Base-by-base conservation (phyloP, 768 basidiomycete genomes). In the Trametes punicea region DNA sequence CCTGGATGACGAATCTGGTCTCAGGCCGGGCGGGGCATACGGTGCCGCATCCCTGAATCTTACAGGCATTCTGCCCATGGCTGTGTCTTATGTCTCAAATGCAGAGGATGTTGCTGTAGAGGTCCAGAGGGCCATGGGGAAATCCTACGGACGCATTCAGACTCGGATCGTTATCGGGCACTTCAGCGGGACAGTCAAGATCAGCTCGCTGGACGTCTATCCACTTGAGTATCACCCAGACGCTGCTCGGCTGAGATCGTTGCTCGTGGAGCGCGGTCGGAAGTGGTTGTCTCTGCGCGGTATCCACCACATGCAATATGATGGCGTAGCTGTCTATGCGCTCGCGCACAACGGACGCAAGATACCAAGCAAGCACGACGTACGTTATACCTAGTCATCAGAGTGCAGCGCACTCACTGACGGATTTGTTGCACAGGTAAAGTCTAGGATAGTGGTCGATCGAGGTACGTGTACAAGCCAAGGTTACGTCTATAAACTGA, bases 391-490 rank as follows among this genome's bases (percentile, higher is more conserved):
- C 1, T n/a, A n/a, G n/a, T n/a, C n/a, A n/a, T n/a, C n/a, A n/a
- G n/a, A n/a, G n/a, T n/a, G n/a, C n/a, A n/a, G n/a, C n/a, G n/a
- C n/a, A n/a, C n/a, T n/a, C n/a, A n/a, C n/a, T n/a, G n/a, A n/a
- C n/a, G n/a, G n/a, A n/a, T n/a, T 3, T 8, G 10, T 55, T 2
- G 9, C 26, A 13, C 23, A 83, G 82, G 74, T 84, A 34, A 75
- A 74, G 41, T 77, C 82, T 44, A 71, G 83, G n/a, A 77, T 85
- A 51, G 84, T 86, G 81, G 70, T 86, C 34, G 84, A 86, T 62
- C 69, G 81, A 64, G 71, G 77, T 79, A 61, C n/a, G n/a, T n/a
- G n/a, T n/a, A n/a, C n/a, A n/a, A n/a, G n/a, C n/a, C n/a, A n/a
- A n/a, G n/a, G n/a, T n/a, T n/a, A n/a, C n/a, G n/a, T n/a, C n/a